These are phyloP conservation scores for Diaporthe caulivora DNA, from an alignment of 2,329 filamentous ascomycete genomes.

Conservation along the genomic window DNA sequence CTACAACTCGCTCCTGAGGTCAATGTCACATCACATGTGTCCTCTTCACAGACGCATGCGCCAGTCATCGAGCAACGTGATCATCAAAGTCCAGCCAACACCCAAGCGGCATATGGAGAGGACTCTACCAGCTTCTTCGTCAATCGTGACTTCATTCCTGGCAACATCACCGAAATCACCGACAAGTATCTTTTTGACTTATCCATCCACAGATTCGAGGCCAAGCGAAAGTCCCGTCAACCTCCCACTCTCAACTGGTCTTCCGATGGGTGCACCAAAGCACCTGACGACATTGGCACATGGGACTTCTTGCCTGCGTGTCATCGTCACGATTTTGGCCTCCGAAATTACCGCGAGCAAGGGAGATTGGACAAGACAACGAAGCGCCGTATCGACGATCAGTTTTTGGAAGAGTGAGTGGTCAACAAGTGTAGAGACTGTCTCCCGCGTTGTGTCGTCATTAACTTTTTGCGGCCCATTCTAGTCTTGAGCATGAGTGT, in stretches of 20 bases:
- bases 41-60: not conserved
- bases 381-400: slow-evolving; percentile 60
- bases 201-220: slow-evolving; percentile 56
- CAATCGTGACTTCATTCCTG: not conserved
- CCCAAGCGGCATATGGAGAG: not conserved
- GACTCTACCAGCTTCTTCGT: not conserved
- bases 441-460: not conserved
- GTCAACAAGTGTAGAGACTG: not conserved
- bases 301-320: slow-evolving; percentile 60
- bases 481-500: not conserved
- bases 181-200: slow-evolving; percentile 61
- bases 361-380: slow-evolving; percentile 57
- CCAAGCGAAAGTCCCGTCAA: slow-evolving; percentile 52
- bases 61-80: too few relatives aligned
- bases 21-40: not conserved
- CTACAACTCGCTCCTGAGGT: not conserved
- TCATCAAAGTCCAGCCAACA: not conserved
- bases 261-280: slow-evolving; percentile 57
- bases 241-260: slow-evolving; percentile 56
- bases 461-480: not conserved
- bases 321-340: slow-evolving; percentile 69
- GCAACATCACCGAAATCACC: slow-evolving; percentile 47
- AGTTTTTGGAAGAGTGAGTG: slow-evolving; percentile 61
- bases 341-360: slow-evolving; percentile 65
- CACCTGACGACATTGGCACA: slow-evolving; percentile 58